phyloP scores from a whole-genome alignment of 768 basidiomycete species.

The Hydnomerulius pinastri region DNA sequence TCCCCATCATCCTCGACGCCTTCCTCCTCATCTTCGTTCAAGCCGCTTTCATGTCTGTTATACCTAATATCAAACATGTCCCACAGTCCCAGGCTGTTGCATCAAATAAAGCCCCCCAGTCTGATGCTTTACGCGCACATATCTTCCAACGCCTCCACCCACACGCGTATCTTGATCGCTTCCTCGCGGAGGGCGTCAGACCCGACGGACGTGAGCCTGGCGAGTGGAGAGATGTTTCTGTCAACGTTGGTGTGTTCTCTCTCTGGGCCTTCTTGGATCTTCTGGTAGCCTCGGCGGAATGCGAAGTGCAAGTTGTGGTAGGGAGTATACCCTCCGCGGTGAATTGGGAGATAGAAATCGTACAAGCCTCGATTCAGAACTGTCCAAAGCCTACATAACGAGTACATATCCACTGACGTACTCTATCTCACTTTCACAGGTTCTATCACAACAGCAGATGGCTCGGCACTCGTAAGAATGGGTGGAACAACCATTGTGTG shows the following conservation, averaged over 20 bases:
- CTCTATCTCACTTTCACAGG: constrained; percentile 45
- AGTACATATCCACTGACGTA: background rate
- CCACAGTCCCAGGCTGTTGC: background rate
- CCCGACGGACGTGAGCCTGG: constrained; percentile 79
- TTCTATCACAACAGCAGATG: constrained; percentile 92
- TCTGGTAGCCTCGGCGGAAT: background rate
- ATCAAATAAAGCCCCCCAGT: constrained; percentile 1
- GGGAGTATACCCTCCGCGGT: background rate
- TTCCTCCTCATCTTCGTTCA: too few relatives aligned
- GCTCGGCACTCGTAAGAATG: constrained; percentile 86
- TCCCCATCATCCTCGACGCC: background rate
- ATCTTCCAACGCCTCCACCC: constrained; percentile 92
- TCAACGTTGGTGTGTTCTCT: constrained; percentile 74
- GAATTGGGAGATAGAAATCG: background rate
- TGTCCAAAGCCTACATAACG: too few relatives aligned
- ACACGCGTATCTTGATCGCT: constrained; percentile 82
- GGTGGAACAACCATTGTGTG: constrained; percentile 96
- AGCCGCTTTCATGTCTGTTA: background rate
- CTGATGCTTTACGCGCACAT: constrained; percentile 31
- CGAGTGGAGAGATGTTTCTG: constrained; percentile 72
- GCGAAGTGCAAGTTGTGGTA: background rate
- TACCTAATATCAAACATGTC: background rate
- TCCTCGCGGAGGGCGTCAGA: constrained; percentile 73
- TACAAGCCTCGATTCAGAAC: background rate
- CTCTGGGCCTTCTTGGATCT: background rate